Base-by-base conservation (phyloP, 371 early-diverging fungal species). In the Mortierella sp. region DNA sequence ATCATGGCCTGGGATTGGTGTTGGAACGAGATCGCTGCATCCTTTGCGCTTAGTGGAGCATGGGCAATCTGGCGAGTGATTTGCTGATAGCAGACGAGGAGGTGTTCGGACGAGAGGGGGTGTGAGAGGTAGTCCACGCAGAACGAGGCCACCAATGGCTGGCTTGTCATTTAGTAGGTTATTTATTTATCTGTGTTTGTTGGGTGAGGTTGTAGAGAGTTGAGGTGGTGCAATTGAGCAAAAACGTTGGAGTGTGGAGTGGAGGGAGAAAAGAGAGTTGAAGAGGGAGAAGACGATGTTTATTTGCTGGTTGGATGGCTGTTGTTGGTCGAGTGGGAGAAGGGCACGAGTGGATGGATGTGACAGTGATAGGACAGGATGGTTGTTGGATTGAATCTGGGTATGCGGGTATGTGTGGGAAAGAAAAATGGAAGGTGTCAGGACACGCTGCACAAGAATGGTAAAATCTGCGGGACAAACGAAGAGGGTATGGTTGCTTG, bases 51-150 rank as follows among this genome's bases (percentile, higher is more conserved):
- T 34, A 74, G 72, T 0, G 83, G 83, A 16, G 83, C 83, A 55
- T 82, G 78, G 22, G 78, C 79, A 64, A 82, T 72, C 66, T 82
- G 83, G 2, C 83, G 83, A 39, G 83, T 82, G 75, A 82, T 82
- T 67, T 82, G 83, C 24, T 82, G 83, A 50, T 82, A 82, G 66
- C 83, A 82, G 44, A 82, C 73, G 39, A 82, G 69, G 19, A 82
- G 66, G 37, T 78, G 72, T 31, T 82, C 78, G 10, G 79, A 66
- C 8, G 83, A 82, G 55, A 82, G 73, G n/a, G 83, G 83, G 40
- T 82, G 83, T 3, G 83, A 82, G 66, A 82, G 79, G 44, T 82
- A 82, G 67, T 82, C 83, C 48, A 82, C 83, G 52, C 78, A 82
- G 29, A 82, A 72, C 22, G 83, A 75, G 50, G 83, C 78, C 61